Base-by-base conservation (phyloP, 202 grass and related monocot genomes). In the Musa balbisiana region DNA sequence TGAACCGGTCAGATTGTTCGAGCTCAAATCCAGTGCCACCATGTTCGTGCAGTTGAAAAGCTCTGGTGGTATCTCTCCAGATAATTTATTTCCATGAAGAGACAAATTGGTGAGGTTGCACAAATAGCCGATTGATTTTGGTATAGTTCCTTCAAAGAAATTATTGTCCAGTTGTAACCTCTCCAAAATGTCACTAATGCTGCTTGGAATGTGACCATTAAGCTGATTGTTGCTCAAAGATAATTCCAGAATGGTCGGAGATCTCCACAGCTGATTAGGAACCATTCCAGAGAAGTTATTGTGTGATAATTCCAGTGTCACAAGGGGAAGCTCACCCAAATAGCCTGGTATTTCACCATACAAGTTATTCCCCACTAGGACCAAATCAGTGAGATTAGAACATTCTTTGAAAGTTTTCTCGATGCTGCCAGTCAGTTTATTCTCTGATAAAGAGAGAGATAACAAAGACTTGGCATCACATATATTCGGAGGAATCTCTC, bases 1-100 rank as follows among this genome's bases (percentile, higher is more conserved):
- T 65, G 85, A 64, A 13, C 95, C 95, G 51, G 76, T 83, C 26
- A 94, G 84, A 68, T 88, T 87, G 55, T 99, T 99, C 19, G 68
- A 92, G 49, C 95, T 87, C 60, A 99, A 73, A 79, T 99, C 95
- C 68, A 99, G 67, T 19, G 85, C 85, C 49, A 89, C 87, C 83
- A 99, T 91, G 72, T 87, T 93, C 55, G 71, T 89, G 82, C 95
- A 99, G 76, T 83, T 78, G 82, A 99, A 99, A 72, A 99, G 88
- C 80, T 89, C 83, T 51, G 81, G 53, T 15, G 95, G 95, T 73
- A 99, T 99, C 76, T 83, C 71, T 50, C 95, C 91, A 68, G 91
- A 92, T 52, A 99, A 80, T 85, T 78, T 76, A 82, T 99, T 99
- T 53, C 89, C 91, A 80, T 78, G 83, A 63, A 99, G 78, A 72